These are phyloP conservation scores for Pseudogymnoascus sp. DNA, from an alignment of 2,329 filamentous ascomycete species.

Conservation along the genomic window DNA sequence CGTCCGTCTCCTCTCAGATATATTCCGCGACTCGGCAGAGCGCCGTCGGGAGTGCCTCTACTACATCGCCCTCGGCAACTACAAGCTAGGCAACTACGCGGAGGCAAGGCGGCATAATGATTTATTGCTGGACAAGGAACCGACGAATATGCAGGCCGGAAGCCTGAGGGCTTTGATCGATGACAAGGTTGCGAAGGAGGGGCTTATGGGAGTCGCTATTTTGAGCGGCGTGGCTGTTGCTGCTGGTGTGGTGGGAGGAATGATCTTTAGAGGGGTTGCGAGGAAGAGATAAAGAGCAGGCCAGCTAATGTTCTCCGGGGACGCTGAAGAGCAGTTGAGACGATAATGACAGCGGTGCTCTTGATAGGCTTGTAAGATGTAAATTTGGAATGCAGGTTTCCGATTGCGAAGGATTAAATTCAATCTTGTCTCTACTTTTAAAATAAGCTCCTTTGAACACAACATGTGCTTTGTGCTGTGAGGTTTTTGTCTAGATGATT, in stretches of 20 bases:
- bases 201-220: constrained; percentile 88
- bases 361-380: constrained; percentile 2
- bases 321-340: neutral
- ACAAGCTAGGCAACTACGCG: constrained; percentile 95
- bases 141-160: constrained; percentile 79
- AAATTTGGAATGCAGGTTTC: neutral
- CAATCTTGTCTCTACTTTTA: neutral
- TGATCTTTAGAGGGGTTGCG: constrained; percentile 70
- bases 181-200: constrained; percentile 92
- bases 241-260: constrained; percentile 83
- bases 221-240: constrained; percentile 87
- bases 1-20: constrained; percentile 87
- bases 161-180: constrained; percentile 86
- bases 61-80: constrained; percentile 94
- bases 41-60: constrained; percentile 95
- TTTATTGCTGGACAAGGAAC: constrained; percentile 81
- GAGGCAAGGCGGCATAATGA: constrained; percentile 95
- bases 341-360: neutral
- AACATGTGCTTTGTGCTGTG: neutral
- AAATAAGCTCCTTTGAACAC: neutral
- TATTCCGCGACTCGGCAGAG: constrained; percentile 89
- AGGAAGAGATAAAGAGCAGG: constrained; percentile 36
- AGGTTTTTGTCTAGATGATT: neutral
- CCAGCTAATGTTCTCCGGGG: neutral
- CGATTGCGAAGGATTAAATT: neutral